Evolutionary conservation across 2,329 filamentous ascomycete species (phyloP).

Genomic region (Scopulariopsis brevicaulis): DNA sequence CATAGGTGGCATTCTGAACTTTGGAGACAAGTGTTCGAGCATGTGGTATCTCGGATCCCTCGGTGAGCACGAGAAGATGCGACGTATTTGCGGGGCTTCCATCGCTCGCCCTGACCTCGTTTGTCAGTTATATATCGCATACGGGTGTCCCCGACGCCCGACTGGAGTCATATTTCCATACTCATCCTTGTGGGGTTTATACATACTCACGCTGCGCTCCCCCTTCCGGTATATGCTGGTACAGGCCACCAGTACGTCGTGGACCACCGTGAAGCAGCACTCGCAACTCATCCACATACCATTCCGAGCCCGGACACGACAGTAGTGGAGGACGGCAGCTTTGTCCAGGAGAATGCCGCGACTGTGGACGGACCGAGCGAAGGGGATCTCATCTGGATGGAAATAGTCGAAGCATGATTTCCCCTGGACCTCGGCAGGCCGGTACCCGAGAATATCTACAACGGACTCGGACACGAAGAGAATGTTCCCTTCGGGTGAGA

Average conservation of each 20-base stretch:
- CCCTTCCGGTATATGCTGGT: constrained; percentile 66
- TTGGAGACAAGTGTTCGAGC: constrained; percentile 73
- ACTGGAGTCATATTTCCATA: background rate
- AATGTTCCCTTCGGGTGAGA: constrained; percentile 64
- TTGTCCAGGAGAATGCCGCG: constrained; percentile 70
- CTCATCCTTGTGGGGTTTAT: background rate
- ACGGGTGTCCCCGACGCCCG: background rate
- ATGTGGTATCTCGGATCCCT: constrained; percentile 82
- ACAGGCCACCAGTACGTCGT: constrained; percentile 78
- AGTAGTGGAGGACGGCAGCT: constrained; percentile 75
- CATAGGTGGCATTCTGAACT: constrained; percentile 55
- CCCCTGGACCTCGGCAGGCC: constrained; percentile 63
- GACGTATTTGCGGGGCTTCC: constrained; percentile 67
- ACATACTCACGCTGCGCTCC: constrained; percentile 63
- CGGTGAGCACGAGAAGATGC: constrained; percentile 70
- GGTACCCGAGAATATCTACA: constrained; percentile 70
- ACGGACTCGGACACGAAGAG: constrained; percentile 79
- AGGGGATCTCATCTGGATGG: constrained; percentile 67
- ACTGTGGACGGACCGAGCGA: constrained; percentile 61
- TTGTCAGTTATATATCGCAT: background rate
- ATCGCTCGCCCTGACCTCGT: constrained; percentile 52
- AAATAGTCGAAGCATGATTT: constrained; percentile 80
- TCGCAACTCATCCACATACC: constrained; percentile 71
- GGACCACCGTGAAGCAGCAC: constrained; percentile 81
- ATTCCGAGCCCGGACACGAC: constrained; percentile 54